A percentile compares a stretch with the other conserved stretches of the same genome.
Evolutionary conservation across 1,284 basidiomycete genomes (phyloP).

Genomic region (Xerocomus minutiporus): DNA sequence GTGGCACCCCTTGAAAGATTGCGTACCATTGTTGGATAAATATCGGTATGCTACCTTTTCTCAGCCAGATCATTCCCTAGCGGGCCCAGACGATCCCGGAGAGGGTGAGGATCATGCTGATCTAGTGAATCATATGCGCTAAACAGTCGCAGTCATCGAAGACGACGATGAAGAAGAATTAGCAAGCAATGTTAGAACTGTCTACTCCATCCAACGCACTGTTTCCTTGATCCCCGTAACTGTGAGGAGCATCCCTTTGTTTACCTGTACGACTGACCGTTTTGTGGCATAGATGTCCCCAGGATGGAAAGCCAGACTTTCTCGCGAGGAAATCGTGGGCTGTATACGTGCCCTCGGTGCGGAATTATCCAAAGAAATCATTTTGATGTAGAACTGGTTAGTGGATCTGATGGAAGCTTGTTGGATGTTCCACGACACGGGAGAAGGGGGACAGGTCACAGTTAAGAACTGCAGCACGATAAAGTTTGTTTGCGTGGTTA

Average conservation of each 20-base stretch:
- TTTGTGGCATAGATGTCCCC: conserved; percentile 27
- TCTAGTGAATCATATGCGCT: background rate
- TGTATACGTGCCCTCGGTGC: conserved; percentile 33
- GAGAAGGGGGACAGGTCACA: too few relatives aligned
- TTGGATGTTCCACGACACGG: background rate
- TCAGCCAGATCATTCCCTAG: conserved; percentile 52
- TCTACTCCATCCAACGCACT: conserved; percentile 22
- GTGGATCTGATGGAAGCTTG: background rate
- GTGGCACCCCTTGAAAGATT: conserved; percentile 68
- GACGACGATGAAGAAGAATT: conserved; percentile 18
- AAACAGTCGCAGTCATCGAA: conserved; percentile 12
- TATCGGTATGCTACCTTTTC: conserved; percentile 68
- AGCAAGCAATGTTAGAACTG: conserved; percentile 17
- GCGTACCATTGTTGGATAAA: conserved; percentile 57
- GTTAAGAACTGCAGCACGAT: too few relatives aligned
- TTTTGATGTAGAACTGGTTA: background rate
- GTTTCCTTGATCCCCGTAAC: conserved; percentile 23
- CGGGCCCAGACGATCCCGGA: conserved; percentile 23
- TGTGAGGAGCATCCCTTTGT: background rate
- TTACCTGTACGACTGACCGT: conserved; percentile 1
- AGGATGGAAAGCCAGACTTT: conserved; percentile 27
- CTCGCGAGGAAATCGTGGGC: conserved; percentile 26
- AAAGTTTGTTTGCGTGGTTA: too few relatives aligned
- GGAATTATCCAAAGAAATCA: background rate
- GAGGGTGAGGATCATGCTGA: conserved; percentile 17